Percentiles rank a stretch among this genome's conserved stretches.
phyloP scores from a whole-genome alignment of 1,284 basidiomycete genomes.

The Volvariella volvacea region DNA sequence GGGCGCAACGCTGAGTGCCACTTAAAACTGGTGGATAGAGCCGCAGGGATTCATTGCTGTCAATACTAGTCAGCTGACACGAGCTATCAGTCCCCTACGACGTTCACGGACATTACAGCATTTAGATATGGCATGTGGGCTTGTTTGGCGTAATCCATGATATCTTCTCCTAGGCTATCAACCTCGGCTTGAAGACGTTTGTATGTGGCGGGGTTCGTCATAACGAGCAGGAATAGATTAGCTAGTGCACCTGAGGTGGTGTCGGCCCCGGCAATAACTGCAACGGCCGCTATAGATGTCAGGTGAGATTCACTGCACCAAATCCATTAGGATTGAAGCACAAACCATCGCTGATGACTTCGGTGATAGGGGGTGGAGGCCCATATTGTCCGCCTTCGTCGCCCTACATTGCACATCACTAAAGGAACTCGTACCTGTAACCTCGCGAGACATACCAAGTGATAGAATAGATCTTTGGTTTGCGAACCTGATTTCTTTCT shows the following conservation, averaged over 20 bases:
- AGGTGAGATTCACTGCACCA: conserved; percentile 5
- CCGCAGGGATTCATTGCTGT: conserved; percentile 34
- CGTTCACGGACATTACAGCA: conserved; percentile 26
- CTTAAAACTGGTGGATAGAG: conserved; percentile 28
- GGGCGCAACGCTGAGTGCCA: conserved; percentile 23
- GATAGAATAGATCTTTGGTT: conserved; percentile 38
- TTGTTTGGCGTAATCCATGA: conserved; percentile 20
- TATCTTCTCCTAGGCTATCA: conserved; percentile 23
- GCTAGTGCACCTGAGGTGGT: conserved; percentile 29
- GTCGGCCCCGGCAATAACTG: conserved; percentile 34
- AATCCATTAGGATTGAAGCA: conserved; percentile 1
- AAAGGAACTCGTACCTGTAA: conserved; percentile 18
- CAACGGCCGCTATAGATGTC: conserved; percentile 16
- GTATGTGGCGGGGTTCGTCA: conserved; percentile 23
- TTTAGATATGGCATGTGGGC: conserved; percentile 27
- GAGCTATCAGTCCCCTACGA: neutral
- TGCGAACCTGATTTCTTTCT: conserved; percentile 21
- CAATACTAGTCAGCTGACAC: neutral
- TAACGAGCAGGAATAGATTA: conserved; percentile 27
- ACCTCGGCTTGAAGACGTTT: conserved; percentile 27
- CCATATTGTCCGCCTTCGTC: conserved; percentile 23
- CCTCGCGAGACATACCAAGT: conserved; percentile 25
- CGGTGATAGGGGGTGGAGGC: conserved; percentile 17
- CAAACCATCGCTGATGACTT: conserved; percentile 27
- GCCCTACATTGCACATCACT: too few relatives aligned